phyloP scores from a whole-genome alignment of 139 green algal genomes.

The Coccomyxa sp. region DNA sequence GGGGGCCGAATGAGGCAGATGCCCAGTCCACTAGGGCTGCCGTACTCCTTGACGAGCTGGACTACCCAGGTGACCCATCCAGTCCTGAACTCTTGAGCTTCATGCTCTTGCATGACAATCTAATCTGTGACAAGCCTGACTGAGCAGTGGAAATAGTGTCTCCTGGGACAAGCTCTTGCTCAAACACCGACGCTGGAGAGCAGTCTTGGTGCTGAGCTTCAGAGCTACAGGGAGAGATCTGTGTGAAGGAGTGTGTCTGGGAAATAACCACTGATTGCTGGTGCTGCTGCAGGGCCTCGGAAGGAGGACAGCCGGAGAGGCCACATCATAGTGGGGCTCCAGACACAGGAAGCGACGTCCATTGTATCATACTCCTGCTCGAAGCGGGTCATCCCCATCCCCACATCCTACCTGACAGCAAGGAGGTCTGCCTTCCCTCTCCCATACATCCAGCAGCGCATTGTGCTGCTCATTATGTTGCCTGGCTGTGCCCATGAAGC shows the following conservation, averaged over 20 bases:
- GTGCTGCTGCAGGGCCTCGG: background rate
- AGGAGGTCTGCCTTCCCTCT: constrained; percentile 20
- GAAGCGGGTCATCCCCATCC: constrained; percentile 35
- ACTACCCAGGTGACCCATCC: constrained; percentile 26
- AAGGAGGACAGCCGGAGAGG: constrained; percentile 7
- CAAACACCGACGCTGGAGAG: too few species aligned
- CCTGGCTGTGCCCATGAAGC: background rate
- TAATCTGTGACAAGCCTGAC: too few species aligned
- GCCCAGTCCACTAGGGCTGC: constrained; percentile 28
- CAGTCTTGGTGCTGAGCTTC: too few species aligned
- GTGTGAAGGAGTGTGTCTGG: too few species aligned
- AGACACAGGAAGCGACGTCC: constrained; percentile 31
- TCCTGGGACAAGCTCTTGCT: too few species aligned
- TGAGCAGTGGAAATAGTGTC: too few species aligned
- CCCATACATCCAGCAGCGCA: background rate
- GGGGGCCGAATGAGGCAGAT: constrained; percentile 27
- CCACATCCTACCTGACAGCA: constrained; percentile 50
- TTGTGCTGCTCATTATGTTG: background rate
- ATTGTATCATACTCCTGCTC: constrained; percentile 52
- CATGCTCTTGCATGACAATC: too few species aligned
- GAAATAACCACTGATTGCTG: too few species aligned
- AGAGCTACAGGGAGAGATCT: too few species aligned
- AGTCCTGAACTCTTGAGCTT: too few species aligned
- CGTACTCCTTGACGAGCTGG: constrained; percentile 45
- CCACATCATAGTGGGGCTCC: constrained; percentile 46